Percentiles rank a stretch among this genome's conserved stretches.
Evolutionary conservation across 1,284 basidiomycete genomes (phyloP).

Genomic region (Grifola frondosa): DNA sequence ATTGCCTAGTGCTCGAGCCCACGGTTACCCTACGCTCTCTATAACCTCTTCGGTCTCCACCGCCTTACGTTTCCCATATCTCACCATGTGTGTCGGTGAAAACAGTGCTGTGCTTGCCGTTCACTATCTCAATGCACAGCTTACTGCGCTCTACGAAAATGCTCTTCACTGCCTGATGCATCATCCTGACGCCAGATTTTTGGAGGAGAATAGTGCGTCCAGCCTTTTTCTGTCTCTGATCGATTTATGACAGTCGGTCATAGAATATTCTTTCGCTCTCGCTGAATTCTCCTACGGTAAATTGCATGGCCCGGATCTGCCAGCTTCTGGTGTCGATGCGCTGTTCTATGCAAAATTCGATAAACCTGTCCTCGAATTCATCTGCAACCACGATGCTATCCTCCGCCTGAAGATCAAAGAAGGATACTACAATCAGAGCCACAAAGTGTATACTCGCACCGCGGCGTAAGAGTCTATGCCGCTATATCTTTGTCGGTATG

Average conservation of each 20-base stretch:
- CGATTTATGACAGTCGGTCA: not conserved
- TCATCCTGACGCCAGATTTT: constrained; percentile 7
- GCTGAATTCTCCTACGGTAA: constrained; percentile 22
- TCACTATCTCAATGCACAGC: constrained; percentile 30
- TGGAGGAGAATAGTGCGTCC: too few relatives aligned
- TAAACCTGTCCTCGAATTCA: constrained; percentile 26
- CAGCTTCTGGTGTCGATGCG: constrained; percentile 17
- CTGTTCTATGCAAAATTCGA: constrained; percentile 26
- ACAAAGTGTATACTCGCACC: too few relatives aligned
- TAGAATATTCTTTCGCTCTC: constrained; percentile 23
- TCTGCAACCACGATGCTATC: constrained; percentile 32
- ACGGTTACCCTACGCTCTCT: too few relatives aligned
- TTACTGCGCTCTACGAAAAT: constrained; percentile 25
- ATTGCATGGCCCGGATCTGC: constrained; percentile 4
- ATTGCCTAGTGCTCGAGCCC: too few relatives aligned
- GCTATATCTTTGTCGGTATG: too few relatives aligned
- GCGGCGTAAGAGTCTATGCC: too few relatives aligned
- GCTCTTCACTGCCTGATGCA: constrained; percentile 21
- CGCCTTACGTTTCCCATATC: too few relatives aligned
- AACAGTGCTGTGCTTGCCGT: constrained; percentile 25
- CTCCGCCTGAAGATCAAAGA: constrained; percentile 24
- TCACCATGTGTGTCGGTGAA: constrained; percentile 27
- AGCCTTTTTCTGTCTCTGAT: not conserved
- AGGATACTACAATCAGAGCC: constrained; percentile 25
- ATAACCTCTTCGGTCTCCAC: too few relatives aligned